Evolutionary conservation across 2,329 filamentous ascomycete genomes (phyloP), one percentile per base, ranked within the genome.

Genomic region (Phialemoniopsis sp.): DNA sequence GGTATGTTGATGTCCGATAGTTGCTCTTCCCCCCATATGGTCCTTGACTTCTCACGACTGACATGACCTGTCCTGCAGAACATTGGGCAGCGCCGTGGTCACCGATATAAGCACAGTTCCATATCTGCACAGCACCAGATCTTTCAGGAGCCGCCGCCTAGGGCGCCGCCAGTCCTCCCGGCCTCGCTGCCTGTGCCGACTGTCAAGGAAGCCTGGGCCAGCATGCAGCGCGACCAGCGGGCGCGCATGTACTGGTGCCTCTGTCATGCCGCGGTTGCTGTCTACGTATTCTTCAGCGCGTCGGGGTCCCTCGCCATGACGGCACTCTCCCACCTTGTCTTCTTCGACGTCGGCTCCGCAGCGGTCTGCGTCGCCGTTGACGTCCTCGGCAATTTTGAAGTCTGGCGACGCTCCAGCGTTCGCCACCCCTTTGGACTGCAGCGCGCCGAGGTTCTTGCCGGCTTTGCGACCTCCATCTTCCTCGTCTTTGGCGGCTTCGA

Each of bases 401-500:
- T 97, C 31, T 98, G 93, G 93, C 88, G 89, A 48, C 80, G 91
- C 34, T 91, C 87, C 51, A 94, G 85, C 49, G 86, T 98, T 51
- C 83, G 90, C 17, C 89, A 98, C 63, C 93, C 93, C 0, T 98
- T 98, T 57, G 90, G 85, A 4, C 77, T 98, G 17, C 89, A 96
- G 65, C 80, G 93, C 39, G 87, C 87, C 42, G 93, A 98, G 62
- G 91, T 98, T 5, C 78, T 98, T 13, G 89, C 90, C 29, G 93
- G 93, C 14, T 95, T 98, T 48, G 93, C 90, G 44, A 89, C 97
- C 81, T 94, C 89, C 37, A 86, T 98, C 30, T 89, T 96, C 45
- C 78, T 98, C 12, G 78, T 95, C n/a, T 98, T 98, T 64, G 95
- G 95, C 72, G 91, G 91, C 15, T 85, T 97, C 54, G 93, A 98